Conservation (phyloP, 176 grass and related monocot genomes). For the Oryza glumipatula region DNA sequence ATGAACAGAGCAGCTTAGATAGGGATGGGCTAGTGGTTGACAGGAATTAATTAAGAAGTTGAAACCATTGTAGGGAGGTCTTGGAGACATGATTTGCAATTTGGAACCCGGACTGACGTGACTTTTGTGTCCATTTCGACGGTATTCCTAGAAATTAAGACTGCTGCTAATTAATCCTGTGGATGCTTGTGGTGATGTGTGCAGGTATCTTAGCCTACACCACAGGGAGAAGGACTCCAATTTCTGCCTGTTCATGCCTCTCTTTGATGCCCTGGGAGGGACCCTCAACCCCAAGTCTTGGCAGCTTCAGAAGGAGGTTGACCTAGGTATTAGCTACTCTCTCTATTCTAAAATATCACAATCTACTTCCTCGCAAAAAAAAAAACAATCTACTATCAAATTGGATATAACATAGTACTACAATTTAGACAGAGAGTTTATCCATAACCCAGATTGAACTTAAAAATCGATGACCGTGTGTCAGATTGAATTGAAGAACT, state of each 20-base stretch:
- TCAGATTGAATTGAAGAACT: no score
- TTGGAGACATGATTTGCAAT: background rate
- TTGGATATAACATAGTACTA: no score
- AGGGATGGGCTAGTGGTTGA: background rate
- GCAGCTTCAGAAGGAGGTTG: conserved; percentile 81
- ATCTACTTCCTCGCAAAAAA: no score
- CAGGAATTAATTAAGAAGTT: background rate
- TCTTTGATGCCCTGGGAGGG: conserved; percentile 69
- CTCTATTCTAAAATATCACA: no score
- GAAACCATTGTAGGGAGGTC: background rate
- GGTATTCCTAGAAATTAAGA: background rate
- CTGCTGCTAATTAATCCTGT: background rate
- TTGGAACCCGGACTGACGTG: background rate
- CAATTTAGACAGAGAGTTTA: no score
- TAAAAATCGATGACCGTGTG: no score
- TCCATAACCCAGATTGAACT: no score
- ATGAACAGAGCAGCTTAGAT: background rate
- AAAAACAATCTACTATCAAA: no score
- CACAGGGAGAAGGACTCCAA: conserved; percentile 83
- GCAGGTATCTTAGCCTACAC: conserved; percentile 86
- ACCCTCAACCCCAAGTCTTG: conserved; percentile 67
- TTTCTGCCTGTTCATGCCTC: conserved; percentile 93
- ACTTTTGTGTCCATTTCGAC: background rate
- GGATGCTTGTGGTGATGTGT: background rate
- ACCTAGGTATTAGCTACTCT: conserved; percentile 43